Percentiles rank a stretch among this genome's conserved stretches.
Conservation (phyloP, 2,329 filamentous ascomycete genomes). For the Ascomycota sp. region DNA sequence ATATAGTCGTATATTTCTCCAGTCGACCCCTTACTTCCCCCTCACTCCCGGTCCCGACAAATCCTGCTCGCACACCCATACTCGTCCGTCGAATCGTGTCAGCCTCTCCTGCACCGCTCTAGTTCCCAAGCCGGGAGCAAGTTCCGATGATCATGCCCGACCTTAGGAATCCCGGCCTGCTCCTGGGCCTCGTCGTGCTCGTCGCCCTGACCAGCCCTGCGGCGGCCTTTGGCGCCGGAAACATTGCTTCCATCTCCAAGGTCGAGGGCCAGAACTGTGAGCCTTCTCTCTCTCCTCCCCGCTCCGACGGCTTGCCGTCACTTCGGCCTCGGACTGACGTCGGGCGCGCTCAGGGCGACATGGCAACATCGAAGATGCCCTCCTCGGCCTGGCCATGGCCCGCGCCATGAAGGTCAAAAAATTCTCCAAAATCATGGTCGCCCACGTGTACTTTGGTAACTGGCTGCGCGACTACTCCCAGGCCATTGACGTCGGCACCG, state of each 20-base stretch:
- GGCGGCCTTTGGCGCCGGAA: slow-evolving; percentile 70
- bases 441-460: slow-evolving; percentile 88
- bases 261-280: slow-evolving; percentile 68
- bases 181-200: slow-evolving; percentile 38
- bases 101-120: too few relatives aligned
- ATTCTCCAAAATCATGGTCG: slow-evolving; percentile 73
- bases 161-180: slow-evolving; percentile 25
- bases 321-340: neutral
- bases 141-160: slow-evolving; percentile 21
- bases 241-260: slow-evolving; percentile 63
- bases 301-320: too few relatives aligned
- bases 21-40: too few relatives aligned
- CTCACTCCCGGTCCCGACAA: too few relatives aligned
- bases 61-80: too few relatives aligned
- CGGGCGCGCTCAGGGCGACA: slow-evolving; percentile 39
- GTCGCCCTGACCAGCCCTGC: slow-evolving; percentile 47
- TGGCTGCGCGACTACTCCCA: slow-evolving; percentile 90
- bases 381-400: slow-evolving; percentile 48
- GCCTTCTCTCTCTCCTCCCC: slow-evolving; percentile 7
- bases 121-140: neutral
- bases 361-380: slow-evolving; percentile 82
- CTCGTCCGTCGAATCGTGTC: neutral
- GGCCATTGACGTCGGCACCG: slow-evolving; percentile 78
- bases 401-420: slow-evolving; percentile 43
- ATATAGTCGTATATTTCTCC: too few relatives aligned